Evolutionary conservation across 139 green algal genomes (phyloP).

Genomic region (Astrephomene gubernaculifera): DNA sequence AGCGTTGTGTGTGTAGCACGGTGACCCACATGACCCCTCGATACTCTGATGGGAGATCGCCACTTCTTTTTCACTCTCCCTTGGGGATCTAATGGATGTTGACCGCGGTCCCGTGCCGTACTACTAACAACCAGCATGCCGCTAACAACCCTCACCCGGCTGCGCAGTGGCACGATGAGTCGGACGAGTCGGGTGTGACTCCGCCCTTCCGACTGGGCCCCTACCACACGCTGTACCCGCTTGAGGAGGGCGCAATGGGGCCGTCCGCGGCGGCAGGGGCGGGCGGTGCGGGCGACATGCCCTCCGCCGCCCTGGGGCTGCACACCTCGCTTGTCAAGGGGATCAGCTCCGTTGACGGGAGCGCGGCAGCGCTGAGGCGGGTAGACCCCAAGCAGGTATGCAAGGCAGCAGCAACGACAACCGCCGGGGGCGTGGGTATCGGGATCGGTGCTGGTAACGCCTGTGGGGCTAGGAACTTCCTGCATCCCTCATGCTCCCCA

Average conservation of each 20-base stretch:
- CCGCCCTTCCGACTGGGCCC: slow-evolving; percentile 11
- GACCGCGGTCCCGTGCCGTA: too few species aligned
- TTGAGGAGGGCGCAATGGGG: slow-evolving; percentile 68
- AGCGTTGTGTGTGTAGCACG: too few species aligned
- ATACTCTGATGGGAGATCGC: too few species aligned
- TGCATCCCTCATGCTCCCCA: too few species aligned
- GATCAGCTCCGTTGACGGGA: slow-evolving; percentile 74
- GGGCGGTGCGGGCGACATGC: not conserved
- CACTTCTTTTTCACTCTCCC: too few species aligned
- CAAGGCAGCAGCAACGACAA: too few species aligned
- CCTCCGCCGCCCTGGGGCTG: slow-evolving; percentile 67
- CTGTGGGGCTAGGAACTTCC: too few species aligned
- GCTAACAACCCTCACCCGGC: not conserved
- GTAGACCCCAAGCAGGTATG: slow-evolving; percentile 81
- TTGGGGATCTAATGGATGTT: too few species aligned
- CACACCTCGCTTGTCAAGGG: slow-evolving; percentile 81
- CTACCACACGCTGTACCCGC: slow-evolving; percentile 89
- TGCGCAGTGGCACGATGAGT: slow-evolving; percentile 40
- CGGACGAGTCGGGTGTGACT: not conserved
- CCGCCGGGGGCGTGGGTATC: too few species aligned
- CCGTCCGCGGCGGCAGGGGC: slow-evolving; percentile 32
- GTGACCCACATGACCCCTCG: too few species aligned
- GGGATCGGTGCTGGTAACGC: too few species aligned
- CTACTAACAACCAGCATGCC: too few species aligned
- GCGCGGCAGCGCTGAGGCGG: slow-evolving; percentile 78